Base-by-base conservation (phyloP, 2,329 filamentous ascomycete genomes). In the Whalleya microplaca region DNA sequence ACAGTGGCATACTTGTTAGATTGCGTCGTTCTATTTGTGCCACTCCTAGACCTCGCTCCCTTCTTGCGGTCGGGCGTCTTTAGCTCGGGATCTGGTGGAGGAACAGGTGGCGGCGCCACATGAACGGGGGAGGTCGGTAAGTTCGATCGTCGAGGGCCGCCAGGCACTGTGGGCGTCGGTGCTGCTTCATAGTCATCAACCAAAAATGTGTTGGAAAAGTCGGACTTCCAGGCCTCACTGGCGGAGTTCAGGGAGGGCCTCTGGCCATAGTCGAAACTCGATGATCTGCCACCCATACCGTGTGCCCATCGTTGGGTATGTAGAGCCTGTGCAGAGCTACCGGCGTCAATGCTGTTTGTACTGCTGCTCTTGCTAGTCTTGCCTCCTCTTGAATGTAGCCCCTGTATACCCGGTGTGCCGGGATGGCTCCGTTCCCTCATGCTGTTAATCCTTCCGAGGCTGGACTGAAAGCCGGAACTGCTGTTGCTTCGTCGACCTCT, bases 81-180 rank as follows among this genome's bases (percentile, higher is more conserved):
- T 21, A 62, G 53, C 74, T 75, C 59, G 69, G 73, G 63, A 12
- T 79, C 75, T 12, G 77, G 73, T 14, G 73, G 74, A 62, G 72
- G 77, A 46, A 70, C 70, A 66, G 71, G 74, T 62, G 68, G 70
- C 5, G 68, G 63, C 32, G 70, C 63, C 43, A 73, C 3, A 3
- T 6, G 32, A 37, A 14, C 69, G 21, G 80, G 74, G 53, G 77
- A 75, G 7, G 73, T 69, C 18, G 70, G 66, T 43, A 63, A 43
- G 29, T 63, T 55, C 23, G 55, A 49, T 42, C 77, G 77, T 56
- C 92, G 85, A 54, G 93, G 91, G 4, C 93, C 93, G 47, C 83
- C 88, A 32, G 91, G 92, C 37, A 97, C 82, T 23, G 87, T 93
- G 4, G 94, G 94, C 40, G 89, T 94, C 14, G 94, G 93, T 21